Evolutionary conservation across 2,329 filamentous ascomycete species (phyloP).

Genomic region (Trichophyton rubrum): DNA sequence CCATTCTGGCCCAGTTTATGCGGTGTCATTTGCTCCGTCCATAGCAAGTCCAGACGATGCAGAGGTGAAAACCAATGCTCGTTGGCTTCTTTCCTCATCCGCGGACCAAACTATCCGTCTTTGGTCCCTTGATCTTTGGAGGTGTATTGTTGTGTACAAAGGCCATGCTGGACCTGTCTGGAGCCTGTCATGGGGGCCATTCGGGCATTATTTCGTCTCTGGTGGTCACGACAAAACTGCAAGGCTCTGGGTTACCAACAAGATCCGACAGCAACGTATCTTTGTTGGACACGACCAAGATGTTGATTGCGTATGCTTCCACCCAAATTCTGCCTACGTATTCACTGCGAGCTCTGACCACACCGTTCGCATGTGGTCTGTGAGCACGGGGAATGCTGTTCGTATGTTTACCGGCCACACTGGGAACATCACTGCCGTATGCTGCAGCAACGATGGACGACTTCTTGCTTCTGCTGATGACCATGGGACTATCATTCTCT

Average conservation of each 20-base stretch:
- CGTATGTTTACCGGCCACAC: conserved; percentile 86
- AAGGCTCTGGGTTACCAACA: conserved; percentile 83
- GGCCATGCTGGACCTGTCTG: conserved; percentile 83
- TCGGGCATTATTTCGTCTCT: conserved; percentile 88
- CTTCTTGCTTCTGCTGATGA: conserved; percentile 84
- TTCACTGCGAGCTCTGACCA: conserved; percentile 91
- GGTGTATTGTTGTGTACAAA: conserved; percentile 88
- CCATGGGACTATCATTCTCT: conserved; percentile 80
- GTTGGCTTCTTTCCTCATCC: conserved; percentile 74
- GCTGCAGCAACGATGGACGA: conserved; percentile 78
- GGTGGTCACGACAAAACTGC: conserved; percentile 82
- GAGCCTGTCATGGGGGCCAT: conserved; percentile 79
- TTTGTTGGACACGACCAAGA: conserved; percentile 87
- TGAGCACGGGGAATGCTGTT: conserved; percentile 75
- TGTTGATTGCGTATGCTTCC: conserved; percentile 85
- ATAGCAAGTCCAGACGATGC: conserved; percentile 38
- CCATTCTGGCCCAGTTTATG: conserved; percentile 79
- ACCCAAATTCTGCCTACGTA: conserved; percentile 84
- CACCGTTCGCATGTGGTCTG: conserved; percentile 92
- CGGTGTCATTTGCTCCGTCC: conserved; percentile 75
- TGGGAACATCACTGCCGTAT: conserved; percentile 71
- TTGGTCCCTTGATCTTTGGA: conserved; percentile 86
- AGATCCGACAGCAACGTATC: conserved; percentile 75
- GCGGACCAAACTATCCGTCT: conserved; percentile 79
- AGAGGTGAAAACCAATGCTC: conserved; percentile 48